Conservation (phyloP, 495 filamentous ascomycete genomes). For the Tuber indicum region DNA sequence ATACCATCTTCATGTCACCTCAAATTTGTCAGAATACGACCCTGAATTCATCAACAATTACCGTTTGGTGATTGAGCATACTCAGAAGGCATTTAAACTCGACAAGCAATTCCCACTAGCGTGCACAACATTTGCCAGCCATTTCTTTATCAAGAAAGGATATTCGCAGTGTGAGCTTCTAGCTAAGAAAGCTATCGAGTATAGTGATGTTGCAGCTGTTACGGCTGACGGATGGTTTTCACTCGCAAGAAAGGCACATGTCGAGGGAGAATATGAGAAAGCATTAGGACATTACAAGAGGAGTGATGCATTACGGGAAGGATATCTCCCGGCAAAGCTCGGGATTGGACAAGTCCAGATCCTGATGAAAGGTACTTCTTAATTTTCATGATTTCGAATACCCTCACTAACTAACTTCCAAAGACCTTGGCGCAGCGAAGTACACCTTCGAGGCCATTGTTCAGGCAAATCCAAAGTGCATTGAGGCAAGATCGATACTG, state of each 20-base stretch:
- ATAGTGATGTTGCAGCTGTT: slow-evolving; percentile 89
- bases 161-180: slow-evolving; percentile 73
- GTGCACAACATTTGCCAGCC: slow-evolving; percentile 78
- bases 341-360: slow-evolving; percentile 83
- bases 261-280: slow-evolving; percentile 56
- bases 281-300: slow-evolving; percentile 77
- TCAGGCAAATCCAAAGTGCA: slow-evolving; percentile 54
- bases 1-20: slow-evolving; percentile 74
- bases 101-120: slow-evolving; percentile 88
- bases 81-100: slow-evolving; percentile 87
- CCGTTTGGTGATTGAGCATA: slow-evolving; percentile 92
- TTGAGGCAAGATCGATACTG: slow-evolving; percentile 86
- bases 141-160: slow-evolving; percentile 72
- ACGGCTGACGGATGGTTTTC: slow-evolving; percentile 96
- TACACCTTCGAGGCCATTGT: slow-evolving; percentile 90
- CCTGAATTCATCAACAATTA: slow-evolving; percentile 73
- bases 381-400: background rate
- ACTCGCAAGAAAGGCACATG: slow-evolving; percentile 82
- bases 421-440: slow-evolving; percentile 81
- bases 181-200: slow-evolving; percentile 86
- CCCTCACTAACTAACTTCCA: slow-evolving; percentile 6
- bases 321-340: slow-evolving; percentile 85
- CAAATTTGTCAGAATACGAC: slow-evolving; percentile 51
- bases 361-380: slow-evolving; percentile 50
- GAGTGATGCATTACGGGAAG: slow-evolving; percentile 82